Percentiles rank a stretch among this genome's conserved stretches.
phyloP scores from a whole-genome alignment of 129 eudicot genomes.

The Flaveria sonorensis region DNA sequence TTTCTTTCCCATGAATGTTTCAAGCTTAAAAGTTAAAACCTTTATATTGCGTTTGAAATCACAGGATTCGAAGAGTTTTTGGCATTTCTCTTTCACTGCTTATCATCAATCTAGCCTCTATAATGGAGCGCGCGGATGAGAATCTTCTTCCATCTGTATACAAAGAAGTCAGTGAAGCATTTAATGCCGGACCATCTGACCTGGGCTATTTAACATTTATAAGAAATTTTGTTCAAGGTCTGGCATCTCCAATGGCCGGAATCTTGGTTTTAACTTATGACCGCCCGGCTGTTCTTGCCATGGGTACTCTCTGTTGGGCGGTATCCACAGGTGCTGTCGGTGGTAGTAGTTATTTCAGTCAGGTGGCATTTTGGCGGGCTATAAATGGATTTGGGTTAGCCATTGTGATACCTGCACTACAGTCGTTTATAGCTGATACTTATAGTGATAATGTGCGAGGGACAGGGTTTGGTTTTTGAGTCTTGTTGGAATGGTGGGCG shows the following conservation, averaged over 20 bases:
- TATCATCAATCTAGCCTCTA: slow-evolving; percentile 83
- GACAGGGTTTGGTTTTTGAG: slow-evolving; percentile 71
- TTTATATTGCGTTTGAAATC: neutral
- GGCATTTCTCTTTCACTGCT: slow-evolving; percentile 83
- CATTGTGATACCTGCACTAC: slow-evolving; percentile 89
- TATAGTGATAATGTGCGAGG: slow-evolving; percentile 79
- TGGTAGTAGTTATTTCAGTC: slow-evolving; percentile 59
- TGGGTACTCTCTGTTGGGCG: slow-evolving; percentile 92
- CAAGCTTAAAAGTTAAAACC: neutral
- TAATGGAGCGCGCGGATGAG: slow-evolving; percentile 94
- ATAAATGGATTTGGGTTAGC: slow-evolving; percentile 90
- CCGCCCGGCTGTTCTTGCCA: slow-evolving; percentile 76
- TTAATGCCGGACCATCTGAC: slow-evolving; percentile 80
- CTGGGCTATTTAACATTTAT: slow-evolving; percentile 81
- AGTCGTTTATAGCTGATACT: slow-evolving; percentile 94
- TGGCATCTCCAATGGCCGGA: slow-evolving; percentile 91
- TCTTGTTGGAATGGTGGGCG: slow-evolving; percentile 82
- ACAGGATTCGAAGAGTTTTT: slow-evolving; percentile 57
- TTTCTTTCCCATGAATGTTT: no score
- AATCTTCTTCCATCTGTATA: slow-evolving; percentile 94
- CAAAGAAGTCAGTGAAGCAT: slow-evolving; percentile 93
- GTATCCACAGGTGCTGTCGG: slow-evolving; percentile 94
- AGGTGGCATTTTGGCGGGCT: slow-evolving; percentile 89
- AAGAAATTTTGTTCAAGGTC: slow-evolving; percentile 73
- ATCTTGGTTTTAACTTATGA: slow-evolving; percentile 73